These are phyloP conservation scores for Ogataea populi-albae DNA, from an alignment of 805 yeast genomes.

Conservation along the genomic window DNA sequence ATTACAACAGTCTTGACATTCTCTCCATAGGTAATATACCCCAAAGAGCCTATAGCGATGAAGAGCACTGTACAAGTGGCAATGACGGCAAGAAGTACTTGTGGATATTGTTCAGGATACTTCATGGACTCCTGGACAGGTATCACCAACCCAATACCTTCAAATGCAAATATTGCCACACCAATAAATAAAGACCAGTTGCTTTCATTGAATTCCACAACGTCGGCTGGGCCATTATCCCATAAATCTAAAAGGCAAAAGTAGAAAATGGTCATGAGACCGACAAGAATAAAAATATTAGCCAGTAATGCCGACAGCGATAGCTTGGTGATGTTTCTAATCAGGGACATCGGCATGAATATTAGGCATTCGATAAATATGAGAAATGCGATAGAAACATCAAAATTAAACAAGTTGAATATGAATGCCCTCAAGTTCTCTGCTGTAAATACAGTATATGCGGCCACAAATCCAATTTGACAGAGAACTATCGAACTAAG, in stretches of 20 bases:
- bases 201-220: slow-evolving; percentile 51
- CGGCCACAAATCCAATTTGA: slow-evolving; percentile 78
- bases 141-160: slow-evolving; percentile 78
- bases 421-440: slow-evolving; percentile 67
- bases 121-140: slow-evolving; percentile 83
- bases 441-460: slow-evolving; percentile 76
- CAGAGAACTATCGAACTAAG: slow-evolving; percentile 63
- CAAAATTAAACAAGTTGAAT: slow-evolving; percentile 43
- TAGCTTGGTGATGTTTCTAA: slow-evolving; percentile 72
- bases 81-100: slow-evolving; percentile 59
- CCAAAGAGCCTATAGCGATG: slow-evolving; percentile 61
- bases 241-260: slow-evolving; percentile 49
- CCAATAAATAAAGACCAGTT: slow-evolving; percentile 75
- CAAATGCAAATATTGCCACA: slow-evolving; percentile 84
- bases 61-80: slow-evolving; percentile 60
- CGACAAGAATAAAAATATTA: slow-evolving; percentile 63
- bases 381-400: slow-evolving; percentile 41
- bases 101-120: slow-evolving; percentile 69
- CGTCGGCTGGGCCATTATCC: slow-evolving; percentile 46
- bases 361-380: slow-evolving; percentile 55
- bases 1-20: slow-evolving; percentile 65
- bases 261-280: slow-evolving; percentile 61
- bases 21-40: slow-evolving; percentile 68
- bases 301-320: slow-evolving; percentile 72
- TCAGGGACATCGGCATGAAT: slow-evolving; percentile 65